These are phyloP conservation scores for Crithidia thermophila DNA, from an alignment of 208 protist genomes.

Conservation along the genomic window DNA sequence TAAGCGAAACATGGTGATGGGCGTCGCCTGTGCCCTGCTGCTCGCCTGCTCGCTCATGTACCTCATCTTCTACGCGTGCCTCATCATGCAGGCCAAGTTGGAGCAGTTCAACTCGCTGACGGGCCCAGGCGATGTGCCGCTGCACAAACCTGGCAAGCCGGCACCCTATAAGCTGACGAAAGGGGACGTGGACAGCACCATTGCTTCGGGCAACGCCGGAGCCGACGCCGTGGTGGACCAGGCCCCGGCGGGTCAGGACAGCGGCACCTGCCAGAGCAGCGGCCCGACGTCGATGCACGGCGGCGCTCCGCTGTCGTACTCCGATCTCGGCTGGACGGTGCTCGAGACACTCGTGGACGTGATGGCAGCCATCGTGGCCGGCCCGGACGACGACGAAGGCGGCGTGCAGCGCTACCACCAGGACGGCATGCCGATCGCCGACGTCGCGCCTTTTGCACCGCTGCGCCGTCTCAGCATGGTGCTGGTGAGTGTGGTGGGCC, in stretches of 20 bases:
- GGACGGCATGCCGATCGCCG: constrained; percentile 9
- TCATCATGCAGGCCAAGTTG: constrained; percentile 14
- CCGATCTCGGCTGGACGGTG: constrained; percentile 21
- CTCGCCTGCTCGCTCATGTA: constrained; percentile 37
- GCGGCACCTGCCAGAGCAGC: constrained; percentile 7
- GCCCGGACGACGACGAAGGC: background rate
- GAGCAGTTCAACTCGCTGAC: constrained; percentile 4
- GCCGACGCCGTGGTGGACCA: constrained; percentile 10
- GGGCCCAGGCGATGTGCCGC: background rate
- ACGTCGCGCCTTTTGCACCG: constrained; percentile 14
- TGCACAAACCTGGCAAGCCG: background rate
- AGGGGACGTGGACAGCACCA: constrained; percentile 14
- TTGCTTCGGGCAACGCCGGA: constrained; percentile 6
- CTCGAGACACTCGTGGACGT: constrained; percentile 31
- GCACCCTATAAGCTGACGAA: constrained; percentile 11
- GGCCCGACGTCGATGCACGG: background rate
- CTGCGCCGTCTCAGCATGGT: constrained; percentile 26
- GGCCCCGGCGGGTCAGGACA: background rate
- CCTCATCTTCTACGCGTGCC: constrained; percentile 34
- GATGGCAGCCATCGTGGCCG: constrained; percentile 16
- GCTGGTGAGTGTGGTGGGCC: constrained; percentile 18
- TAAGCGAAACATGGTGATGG: constrained; percentile 16
- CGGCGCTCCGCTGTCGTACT: constrained; percentile 13
- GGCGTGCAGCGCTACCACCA: constrained; percentile 16
- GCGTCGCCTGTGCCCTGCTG: constrained; percentile 33